Evolutionary conservation across 257 asterid genomes (phyloP).

Genomic region (Voacanga thouarsii): DNA sequence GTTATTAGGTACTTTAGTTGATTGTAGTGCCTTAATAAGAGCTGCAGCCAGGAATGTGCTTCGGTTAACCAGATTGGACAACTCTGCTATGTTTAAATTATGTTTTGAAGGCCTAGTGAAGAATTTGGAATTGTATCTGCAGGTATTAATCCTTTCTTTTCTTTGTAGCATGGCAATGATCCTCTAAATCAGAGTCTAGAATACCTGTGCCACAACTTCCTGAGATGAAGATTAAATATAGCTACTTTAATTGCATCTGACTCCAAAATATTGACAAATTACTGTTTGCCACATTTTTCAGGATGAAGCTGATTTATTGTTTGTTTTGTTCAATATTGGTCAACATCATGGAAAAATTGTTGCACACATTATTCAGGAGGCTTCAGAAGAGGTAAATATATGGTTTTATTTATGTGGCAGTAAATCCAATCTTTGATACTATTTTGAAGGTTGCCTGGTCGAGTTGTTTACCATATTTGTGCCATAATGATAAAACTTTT

Average conservation of each 20-base stretch:
- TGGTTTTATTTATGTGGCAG: conserved; percentile 6
- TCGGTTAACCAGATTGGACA: conserved; percentile 47
- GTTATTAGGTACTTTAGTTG: conserved; percentile 64
- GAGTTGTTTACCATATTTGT: too few species aligned
- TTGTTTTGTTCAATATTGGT: conserved; percentile 55
- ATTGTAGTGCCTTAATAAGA: conserved; percentile 54
- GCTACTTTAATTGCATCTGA: background rate
- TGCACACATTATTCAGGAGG: conserved; percentile 46
- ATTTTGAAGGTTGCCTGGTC: background rate
- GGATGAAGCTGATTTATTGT: conserved; percentile 83
- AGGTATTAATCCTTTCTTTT: conserved; percentile 49
- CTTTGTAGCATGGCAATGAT: background rate
- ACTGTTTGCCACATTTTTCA: conserved; percentile 27
- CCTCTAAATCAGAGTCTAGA: background rate
- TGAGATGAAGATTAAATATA: background rate
- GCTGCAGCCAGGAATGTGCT: conserved; percentile 62
- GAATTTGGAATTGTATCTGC: conserved; percentile 69
- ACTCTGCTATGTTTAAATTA: conserved; percentile 50
- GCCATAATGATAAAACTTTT: background rate
- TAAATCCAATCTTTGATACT: background rate
- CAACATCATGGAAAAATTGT: conserved; percentile 60
- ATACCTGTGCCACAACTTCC: background rate
- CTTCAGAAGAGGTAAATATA: conserved; percentile 55
- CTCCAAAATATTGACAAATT: background rate
- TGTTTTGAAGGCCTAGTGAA: conserved; percentile 54